These are phyloP conservation scores for Przewalskia tangutica DNA, from an alignment of 257 asterid genomes.

Conservation along the genomic window DNA sequence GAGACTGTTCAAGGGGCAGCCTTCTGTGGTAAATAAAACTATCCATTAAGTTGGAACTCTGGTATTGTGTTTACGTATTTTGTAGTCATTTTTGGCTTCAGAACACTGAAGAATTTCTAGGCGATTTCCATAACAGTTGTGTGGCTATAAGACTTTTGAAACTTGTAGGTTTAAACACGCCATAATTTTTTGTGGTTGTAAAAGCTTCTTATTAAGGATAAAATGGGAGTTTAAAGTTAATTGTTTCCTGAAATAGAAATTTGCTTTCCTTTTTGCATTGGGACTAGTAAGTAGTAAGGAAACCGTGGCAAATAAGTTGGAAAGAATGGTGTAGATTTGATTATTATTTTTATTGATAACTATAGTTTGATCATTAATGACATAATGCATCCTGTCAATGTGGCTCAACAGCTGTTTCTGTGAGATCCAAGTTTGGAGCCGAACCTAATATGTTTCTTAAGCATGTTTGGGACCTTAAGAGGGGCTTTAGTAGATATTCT, in stretches of 20 bases:
- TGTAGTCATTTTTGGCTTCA: background rate
- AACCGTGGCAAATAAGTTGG: background rate
- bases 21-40: slow-evolving; percentile 64
- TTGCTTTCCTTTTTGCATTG: background rate
- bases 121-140: background rate
- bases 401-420: background rate
- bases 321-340: background rate
- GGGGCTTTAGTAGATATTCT: background rate
- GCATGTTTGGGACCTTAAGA: background rate
- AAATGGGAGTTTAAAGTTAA: background rate
- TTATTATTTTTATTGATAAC: background rate
- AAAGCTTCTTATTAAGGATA: background rate
- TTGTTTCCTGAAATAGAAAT: background rate
- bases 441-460: background rate
- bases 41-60: background rate
- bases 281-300: background rate
- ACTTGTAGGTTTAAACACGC: background rate
- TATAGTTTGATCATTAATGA: background rate
- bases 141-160: background rate
- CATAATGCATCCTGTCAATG: background rate
- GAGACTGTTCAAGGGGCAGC: slow-evolving; percentile 74
- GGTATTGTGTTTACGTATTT: background rate
- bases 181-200: background rate
- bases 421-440: background rate
- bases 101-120: background rate